Percentiles rank a stretch among this genome's conserved stretches.
Conservation (phyloP, 1,139 yeast species). For the Suhomyces panamericanus region DNA sequence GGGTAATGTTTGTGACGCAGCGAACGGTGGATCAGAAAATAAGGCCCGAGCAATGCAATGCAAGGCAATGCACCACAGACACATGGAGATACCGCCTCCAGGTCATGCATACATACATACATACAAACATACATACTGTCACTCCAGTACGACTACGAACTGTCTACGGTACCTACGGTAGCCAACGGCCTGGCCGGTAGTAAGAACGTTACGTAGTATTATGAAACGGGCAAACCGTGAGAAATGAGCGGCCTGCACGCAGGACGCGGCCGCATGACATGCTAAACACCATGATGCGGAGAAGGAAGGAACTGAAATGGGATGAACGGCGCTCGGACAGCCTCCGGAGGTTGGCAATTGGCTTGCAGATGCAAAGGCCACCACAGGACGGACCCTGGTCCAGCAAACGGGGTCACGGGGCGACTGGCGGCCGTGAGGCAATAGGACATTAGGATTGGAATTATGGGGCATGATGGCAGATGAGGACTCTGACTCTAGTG, state of each 20-base stretch:
- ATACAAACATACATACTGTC: no score
- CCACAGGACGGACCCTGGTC: neutral
- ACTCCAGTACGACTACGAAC: no score
- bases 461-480: neutral
- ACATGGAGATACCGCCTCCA: neutral
- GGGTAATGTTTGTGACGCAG: neutral
- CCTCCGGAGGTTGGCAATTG: neutral
- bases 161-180: no score
- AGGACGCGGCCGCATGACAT: constrained; percentile 2
- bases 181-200: neutral
- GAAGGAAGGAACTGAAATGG: neutral
- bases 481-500: neutral
- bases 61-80: no score
- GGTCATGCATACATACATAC: no score
- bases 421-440: no score
- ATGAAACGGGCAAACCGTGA: neutral
- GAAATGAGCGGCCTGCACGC: constrained; percentile 2
- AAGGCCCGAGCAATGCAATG: neutral
- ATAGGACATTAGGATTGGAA: neutral
- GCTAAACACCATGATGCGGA: neutral
- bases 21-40: constrained; percentile 1
- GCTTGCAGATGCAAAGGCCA: neutral
- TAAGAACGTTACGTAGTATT: neutral
- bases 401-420: neutral
- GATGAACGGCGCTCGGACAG: neutral